phyloP scores from a whole-genome alignment of 2,329 filamentous ascomycete species.

The Alternaria postmessia region DNA sequence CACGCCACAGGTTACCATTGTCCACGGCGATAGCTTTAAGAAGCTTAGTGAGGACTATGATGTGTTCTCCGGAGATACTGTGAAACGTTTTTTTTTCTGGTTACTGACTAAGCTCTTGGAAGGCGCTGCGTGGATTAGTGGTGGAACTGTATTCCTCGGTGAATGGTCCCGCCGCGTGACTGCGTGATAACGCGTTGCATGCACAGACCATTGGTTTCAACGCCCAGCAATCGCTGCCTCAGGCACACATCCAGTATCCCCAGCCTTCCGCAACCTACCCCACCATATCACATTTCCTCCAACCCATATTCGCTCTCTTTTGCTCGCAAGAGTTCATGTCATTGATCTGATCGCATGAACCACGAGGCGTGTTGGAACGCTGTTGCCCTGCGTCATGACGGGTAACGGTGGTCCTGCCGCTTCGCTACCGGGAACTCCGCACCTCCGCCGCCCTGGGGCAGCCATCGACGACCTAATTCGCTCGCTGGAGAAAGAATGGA shows the following conservation, averaged over 20 bases:
- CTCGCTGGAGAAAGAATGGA: slow-evolving; percentile 31
- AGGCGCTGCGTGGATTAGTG: background rate
- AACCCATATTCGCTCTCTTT: background rate
- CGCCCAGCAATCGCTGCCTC: slow-evolving; percentile 27
- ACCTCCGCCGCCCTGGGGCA: slow-evolving; percentile 18
- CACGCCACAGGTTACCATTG: background rate
- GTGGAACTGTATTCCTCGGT: background rate
- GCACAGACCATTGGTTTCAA: slow-evolving; percentile 22
- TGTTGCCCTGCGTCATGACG: slow-evolving; percentile 14
- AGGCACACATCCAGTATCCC: slow-evolving; percentile 29
- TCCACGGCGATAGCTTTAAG: background rate
- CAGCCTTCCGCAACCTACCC: slow-evolving; percentile 18
- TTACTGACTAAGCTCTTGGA: background rate
- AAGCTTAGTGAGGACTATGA: background rate
- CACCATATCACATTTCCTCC: background rate
- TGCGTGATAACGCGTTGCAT: slow-evolving; percentile 24
- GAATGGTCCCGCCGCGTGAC: slow-evolving; percentile 28
- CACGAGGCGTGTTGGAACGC: background rate
- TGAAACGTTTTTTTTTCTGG: background rate
- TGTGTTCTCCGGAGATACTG: background rate
- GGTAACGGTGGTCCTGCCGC: slow-evolving; percentile 8
- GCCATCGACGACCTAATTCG: slow-evolving; percentile 28
- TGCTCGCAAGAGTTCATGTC: background rate
- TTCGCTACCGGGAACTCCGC: slow-evolving; percentile 23
- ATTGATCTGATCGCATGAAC: background rate